Percentiles rank a stretch among this genome's conserved stretches.
Conservation (phyloP, 169 alveolate genomes). For the Plasmodium blacklocki region DNA sequence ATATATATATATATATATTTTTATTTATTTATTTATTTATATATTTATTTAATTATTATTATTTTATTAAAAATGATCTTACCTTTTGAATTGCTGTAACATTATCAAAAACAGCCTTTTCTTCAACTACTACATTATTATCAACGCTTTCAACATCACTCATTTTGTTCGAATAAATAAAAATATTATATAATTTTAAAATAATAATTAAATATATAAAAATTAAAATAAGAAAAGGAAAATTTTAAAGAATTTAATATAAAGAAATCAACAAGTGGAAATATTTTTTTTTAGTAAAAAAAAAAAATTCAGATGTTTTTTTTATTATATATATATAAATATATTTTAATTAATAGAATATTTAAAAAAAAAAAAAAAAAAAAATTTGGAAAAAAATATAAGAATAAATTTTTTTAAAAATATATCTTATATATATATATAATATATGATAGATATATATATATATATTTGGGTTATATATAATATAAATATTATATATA, state of each 20-base stretch:
- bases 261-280: background rate
- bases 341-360: too few relatives aligned
- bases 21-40: background rate
- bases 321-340: too few relatives aligned
- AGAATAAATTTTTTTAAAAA: too few relatives aligned
- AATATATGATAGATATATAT: too few relatives aligned
- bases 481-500: too few relatives aligned
- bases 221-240: conserved; percentile 8
- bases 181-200: background rate
- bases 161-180: conserved; percentile 23
- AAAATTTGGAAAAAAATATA: too few relatives aligned
- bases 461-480: too few relatives aligned
- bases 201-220: conserved; percentile 2
- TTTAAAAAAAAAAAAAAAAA: too few relatives aligned
- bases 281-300: background rate
- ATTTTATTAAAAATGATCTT: conserved; percentile 5
- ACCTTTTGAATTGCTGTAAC: conserved; percentile 81
- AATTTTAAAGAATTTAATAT: background rate
- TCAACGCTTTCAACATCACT: conserved; percentile 72
- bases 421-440: too few relatives aligned
- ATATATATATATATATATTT: background rate
- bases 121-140: conserved; percentile 73
- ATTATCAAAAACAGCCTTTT: conserved; percentile 80
- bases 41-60: background rate
- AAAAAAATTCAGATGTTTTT: too few relatives aligned